Conservation (phyloP, 306 rosid species). For the Calophaca sinica region DNA sequence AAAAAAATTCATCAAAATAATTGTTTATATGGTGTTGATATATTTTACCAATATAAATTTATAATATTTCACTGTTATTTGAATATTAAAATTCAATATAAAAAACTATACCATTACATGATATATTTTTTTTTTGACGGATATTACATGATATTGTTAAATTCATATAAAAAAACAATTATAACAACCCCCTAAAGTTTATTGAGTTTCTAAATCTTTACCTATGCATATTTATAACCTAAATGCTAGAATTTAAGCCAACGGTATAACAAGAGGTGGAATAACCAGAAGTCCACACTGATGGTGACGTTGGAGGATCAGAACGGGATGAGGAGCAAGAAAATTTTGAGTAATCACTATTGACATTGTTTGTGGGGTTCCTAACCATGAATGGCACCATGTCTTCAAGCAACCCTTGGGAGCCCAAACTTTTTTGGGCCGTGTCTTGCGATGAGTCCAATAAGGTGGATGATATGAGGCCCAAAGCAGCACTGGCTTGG, state of each 20-base stretch:
- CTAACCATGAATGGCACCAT: constrained; percentile 83
- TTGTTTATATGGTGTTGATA: no score
- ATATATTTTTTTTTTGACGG: background rate
- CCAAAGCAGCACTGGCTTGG: constrained; percentile 21
- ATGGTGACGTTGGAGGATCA: constrained; percentile 55
- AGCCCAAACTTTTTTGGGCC: constrained; percentile 49
- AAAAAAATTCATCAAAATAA: no score
- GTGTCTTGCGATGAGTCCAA: constrained; percentile 36
- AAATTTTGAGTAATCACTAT: constrained; percentile 48
- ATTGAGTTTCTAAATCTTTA: constrained; percentile 36
- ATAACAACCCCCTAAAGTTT: background rate
- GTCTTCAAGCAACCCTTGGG: constrained; percentile 90
- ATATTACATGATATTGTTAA: constrained; percentile 39
- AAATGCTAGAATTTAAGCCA: constrained; percentile 53
- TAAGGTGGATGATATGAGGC: background rate
- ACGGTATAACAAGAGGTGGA: constrained; percentile 45
- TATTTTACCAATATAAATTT: no score
- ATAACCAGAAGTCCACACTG: constrained; percentile 52
- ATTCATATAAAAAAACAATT: constrained; percentile 27
- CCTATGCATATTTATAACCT: constrained; percentile 8
- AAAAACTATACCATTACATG: constrained; percentile 23
- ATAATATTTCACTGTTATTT: no score
- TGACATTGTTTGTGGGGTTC: constrained; percentile 58
- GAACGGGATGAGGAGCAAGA: constrained; percentile 43
- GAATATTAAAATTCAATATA: no score